These are phyloP conservation scores for Martiniozyma abietophila DNA, from an alignment of 805 yeast species.

Conservation along the genomic window DNA sequence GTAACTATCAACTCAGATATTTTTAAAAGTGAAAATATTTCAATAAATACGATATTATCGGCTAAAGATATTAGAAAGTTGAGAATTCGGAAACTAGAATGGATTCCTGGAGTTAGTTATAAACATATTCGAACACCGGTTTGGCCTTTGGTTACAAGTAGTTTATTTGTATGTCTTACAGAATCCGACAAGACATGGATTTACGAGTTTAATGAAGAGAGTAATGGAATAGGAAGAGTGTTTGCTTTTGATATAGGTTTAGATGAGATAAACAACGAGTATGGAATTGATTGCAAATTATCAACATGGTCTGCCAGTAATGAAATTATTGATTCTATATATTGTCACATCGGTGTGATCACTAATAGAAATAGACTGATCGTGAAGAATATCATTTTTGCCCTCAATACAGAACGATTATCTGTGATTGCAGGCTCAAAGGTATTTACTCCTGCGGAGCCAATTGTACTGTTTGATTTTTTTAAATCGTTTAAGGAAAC, in stretches of 20 bases:
- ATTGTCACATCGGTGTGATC: slow-evolving; percentile 6
- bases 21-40: slow-evolving; percentile 4
- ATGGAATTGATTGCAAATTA: slow-evolving; percentile 7
- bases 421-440: not conserved
- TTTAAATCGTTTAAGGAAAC: not conserved
- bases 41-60: slow-evolving; percentile 3
- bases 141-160: slow-evolving; percentile 11
- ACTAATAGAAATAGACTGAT: slow-evolving; percentile 10
- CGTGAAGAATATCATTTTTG: slow-evolving; percentile 4
- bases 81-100: slow-evolving; percentile 11
- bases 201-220: slow-evolving; percentile 6
- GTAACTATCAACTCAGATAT: slow-evolving; percentile 8
- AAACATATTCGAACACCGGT: slow-evolving; percentile 4
- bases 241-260: slow-evolving; percentile 6
- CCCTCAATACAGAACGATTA: not conserved
- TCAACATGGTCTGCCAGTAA: slow-evolving; percentile 15
- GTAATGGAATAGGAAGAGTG: slow-evolving; percentile 1
- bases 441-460: not conserved
- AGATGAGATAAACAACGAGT: slow-evolving; percentile 7
- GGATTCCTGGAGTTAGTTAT: slow-evolving; percentile 10
- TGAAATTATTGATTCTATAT: too few species aligned
- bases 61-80: slow-evolving; percentile 6
- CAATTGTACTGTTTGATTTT: slow-evolving; percentile 1
- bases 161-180: slow-evolving; percentile 11
- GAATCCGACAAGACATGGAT: slow-evolving; percentile 9